These are phyloP conservation scores for Cladophialophora exuberans DNA, from an alignment of 2,329 filamentous ascomycete genomes.

Conservation along the genomic window DNA sequence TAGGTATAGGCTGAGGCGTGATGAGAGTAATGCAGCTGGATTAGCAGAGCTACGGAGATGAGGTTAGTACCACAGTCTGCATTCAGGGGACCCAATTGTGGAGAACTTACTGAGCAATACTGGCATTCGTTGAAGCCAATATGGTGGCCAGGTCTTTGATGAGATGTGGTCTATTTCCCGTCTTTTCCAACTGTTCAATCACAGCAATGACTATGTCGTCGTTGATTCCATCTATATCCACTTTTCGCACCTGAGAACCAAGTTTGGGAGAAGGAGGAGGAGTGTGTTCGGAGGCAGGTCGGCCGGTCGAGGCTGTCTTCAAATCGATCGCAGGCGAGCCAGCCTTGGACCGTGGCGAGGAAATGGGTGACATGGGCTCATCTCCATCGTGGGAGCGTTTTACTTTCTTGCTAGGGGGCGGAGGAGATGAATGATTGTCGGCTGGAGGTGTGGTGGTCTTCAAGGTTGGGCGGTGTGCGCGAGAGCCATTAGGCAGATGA, in stretches of 20 bases:
- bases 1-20: slow-evolving; percentile 83
- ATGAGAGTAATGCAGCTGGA: slow-evolving; percentile 92
- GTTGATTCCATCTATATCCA: slow-evolving; percentile 82
- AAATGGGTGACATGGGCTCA: slow-evolving; percentile 38
- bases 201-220: slow-evolving; percentile 95
- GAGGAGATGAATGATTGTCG: slow-evolving; percentile 57
- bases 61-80: slow-evolving; percentile 36
- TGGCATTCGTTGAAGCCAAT: slow-evolving; percentile 73
- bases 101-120: slow-evolving; percentile 83
- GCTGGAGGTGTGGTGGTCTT: slow-evolving; percentile 64
- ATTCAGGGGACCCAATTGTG: neutral
- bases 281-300: slow-evolving; percentile 62
- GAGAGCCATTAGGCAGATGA: slow-evolving; percentile 68
- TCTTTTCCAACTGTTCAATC: slow-evolving; percentile 84
- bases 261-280: slow-evolving; percentile 74
- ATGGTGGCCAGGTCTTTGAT: slow-evolving; percentile 90
- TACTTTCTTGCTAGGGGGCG: slow-evolving; percentile 68
- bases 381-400: slow-evolving; percentile 72
- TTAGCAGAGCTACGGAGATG: slow-evolving; percentile 78
- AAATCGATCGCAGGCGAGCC: slow-evolving; percentile 46
- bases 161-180: slow-evolving; percentile 87
- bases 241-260: slow-evolving; percentile 51
- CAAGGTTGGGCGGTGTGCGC: slow-evolving; percentile 61
- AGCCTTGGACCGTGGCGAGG: slow-evolving; percentile 40
- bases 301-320: slow-evolving; percentile 39